Base-by-base conservation (phyloP, 2,329 filamentous ascomycete species). In the Ascochyta lentis region DNA sequence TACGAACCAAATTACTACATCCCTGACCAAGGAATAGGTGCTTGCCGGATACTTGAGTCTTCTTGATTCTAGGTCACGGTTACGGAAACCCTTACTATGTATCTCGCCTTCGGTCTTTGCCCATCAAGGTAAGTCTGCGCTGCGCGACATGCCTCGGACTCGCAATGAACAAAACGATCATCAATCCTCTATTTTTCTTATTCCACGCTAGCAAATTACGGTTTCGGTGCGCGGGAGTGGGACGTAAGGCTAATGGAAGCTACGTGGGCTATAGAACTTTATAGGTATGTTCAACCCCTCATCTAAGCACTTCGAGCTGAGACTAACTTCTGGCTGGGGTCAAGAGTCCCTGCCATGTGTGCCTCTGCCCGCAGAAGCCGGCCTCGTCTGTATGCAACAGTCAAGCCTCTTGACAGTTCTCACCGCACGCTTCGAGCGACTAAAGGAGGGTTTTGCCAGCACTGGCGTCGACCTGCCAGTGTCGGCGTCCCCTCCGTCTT, bases 211-310 rank as follows among this genome's bases (percentile, higher is more conserved):
- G 34, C 33, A 16, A 40, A 22, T 47, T 35, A 49, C 33, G 13
- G 9, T 10, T 16, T 16, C 15, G 26, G 34, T 29, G 31, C 46
- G 51, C 51, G 54, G 57, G 55, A 57, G 48, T 54, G 57, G 50
- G 37, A 46, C 26, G 33, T 22, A 35, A 41, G n/a, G 49, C 57
- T 49, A 58, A 38, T 8, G 33, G 45, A 38, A 50, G 31, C 49
- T 19, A 46, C 43, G 41, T 49, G 39, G 16, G 35, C 31, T 44
- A 7, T 13, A 33, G 45, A 58, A 58, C 42, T 38, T 16, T 60
- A 54, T 15, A 7, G 37, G 46, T 35, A 41, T 13, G 26, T 43
- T 37, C 16, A 34, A 45, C 4, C 34, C 15, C n/a, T 9, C 23
- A 23, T 35, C n/a, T 23, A 23, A 22, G 16, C 26, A 29, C 10